Evolutionary conservation across 495 filamentous ascomycete species (phyloP), one percentile per base, ranked within the genome.

Genomic region (Parathielavia appendiculata): DNA sequence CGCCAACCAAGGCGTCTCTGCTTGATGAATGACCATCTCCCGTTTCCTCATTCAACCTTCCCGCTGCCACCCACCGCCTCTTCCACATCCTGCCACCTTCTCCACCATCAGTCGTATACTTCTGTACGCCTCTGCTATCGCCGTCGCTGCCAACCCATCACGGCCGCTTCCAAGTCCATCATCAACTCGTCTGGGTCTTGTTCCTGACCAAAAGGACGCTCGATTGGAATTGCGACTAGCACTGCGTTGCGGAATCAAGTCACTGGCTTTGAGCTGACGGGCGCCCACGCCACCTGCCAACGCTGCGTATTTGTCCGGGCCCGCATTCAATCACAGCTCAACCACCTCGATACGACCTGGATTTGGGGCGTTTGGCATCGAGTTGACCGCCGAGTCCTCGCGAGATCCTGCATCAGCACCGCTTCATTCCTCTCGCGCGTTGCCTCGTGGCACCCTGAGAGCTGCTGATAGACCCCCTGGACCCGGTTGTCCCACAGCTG

Each of bases 41-140:
- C 16, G 17, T 32, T 17, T 20, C 49, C 46, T 20, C 57, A 54
- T 44, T 54, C 56, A 30, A n/a, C 6, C 26, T 30, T 30, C 26
- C 26, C 26, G 26, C 26, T 30, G 26, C 26, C 26, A 30, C 6
- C 63, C 65, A 64, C 64, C 61, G 54, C 59, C 62, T 63, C 56
- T 64, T 46, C 51, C 47, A 47, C 39, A 26, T 55, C 46, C 56
- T 50, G 34, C 62, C 57, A 30, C 23, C 53, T 19, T 45, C 43
- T 39, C 36, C 52, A 7, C 50, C 51, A 44, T 56, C 47, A 38
- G 56, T 56, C 60, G 61, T 68, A 62, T 65, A 63, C 60, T 61
- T 65, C 60, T 62, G 60, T 44, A 58, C 65, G 63, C 62, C 71
- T 67, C 65, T 63, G 66, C 67, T 60, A 57, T 70, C 62, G 69